These are phyloP conservation scores for Podospora appendiculata DNA, from an alignment of 495 filamentous ascomycete species.

Conservation along the genomic window DNA sequence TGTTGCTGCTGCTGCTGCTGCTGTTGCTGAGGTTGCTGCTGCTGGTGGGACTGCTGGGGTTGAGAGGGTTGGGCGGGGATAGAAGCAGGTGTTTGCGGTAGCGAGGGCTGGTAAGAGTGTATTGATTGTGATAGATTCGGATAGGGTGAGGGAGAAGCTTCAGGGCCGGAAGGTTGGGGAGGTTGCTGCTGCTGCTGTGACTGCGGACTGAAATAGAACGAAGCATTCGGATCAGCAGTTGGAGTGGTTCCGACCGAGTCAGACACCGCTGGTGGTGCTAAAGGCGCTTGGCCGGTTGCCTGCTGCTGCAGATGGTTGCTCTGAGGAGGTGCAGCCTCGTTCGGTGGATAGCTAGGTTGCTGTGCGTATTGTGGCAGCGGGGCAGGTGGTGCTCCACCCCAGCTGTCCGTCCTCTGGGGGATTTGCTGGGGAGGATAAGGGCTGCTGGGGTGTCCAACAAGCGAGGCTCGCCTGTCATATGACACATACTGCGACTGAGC, in stretches of 20 bases:
- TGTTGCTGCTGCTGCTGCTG: slow-evolving; percentile 15
- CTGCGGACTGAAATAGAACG: slow-evolving; percentile 41
- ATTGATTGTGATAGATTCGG: slow-evolving; percentile 34
- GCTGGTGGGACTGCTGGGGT: slow-evolving; percentile 22
- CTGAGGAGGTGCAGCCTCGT: slow-evolving; percentile 22
- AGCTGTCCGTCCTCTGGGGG: slow-evolving; percentile 22
- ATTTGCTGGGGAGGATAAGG: not conserved
- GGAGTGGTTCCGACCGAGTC: slow-evolving; percentile 22
- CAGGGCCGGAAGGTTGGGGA: slow-evolving; percentile 24
- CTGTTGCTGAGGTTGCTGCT: slow-evolving; percentile 15
- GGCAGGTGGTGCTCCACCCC: slow-evolving; percentile 27
- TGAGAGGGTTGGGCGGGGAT: slow-evolving; percentile 31
- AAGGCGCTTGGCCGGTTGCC: slow-evolving; percentile 22
- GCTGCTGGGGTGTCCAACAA: slow-evolving; percentile 11
- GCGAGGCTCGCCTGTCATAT: slow-evolving; percentile 34
- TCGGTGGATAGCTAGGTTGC: slow-evolving; percentile 25
- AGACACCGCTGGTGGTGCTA: slow-evolving; percentile 6
- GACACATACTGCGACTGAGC: slow-evolving; percentile 27
- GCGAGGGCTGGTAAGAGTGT: slow-evolving; percentile 30
- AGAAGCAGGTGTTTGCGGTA: slow-evolving; percentile 36
- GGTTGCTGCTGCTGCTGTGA: slow-evolving; percentile 22
- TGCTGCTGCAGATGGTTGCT: slow-evolving; percentile 21
- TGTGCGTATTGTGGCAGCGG: slow-evolving; percentile 25
- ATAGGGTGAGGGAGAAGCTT: slow-evolving; percentile 33
- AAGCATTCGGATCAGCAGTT: slow-evolving; percentile 35